phyloP scores from a whole-genome alignment of 176 grass and related monocot genomes.

The Carex littledalei region DNA sequence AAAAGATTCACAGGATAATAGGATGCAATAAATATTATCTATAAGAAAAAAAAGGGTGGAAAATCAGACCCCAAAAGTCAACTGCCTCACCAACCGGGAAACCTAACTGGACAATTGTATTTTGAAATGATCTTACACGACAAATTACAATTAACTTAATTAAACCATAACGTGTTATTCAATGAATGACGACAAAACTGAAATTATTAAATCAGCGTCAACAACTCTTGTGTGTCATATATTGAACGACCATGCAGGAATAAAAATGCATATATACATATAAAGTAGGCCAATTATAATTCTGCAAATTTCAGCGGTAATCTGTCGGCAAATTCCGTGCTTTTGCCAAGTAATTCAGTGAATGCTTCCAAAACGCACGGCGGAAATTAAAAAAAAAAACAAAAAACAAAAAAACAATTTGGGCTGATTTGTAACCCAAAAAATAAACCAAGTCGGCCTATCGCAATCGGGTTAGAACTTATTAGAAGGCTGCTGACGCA shows the following conservation, averaged over 20 bases:
- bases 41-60: background rate
- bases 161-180: background rate
- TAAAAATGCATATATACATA: background rate
- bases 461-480: background rate
- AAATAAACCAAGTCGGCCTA: too few species aligned
- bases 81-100: background rate
- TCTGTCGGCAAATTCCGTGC: background rate
- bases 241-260: background rate
- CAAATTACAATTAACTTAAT: background rate
- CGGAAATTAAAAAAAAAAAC: background rate
- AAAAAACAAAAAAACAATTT: background rate
- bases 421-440: background rate
- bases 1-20: background rate
- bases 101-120: too few species aligned
- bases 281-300: background rate
- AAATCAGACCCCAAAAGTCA: background rate
- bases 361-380: background rate
- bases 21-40: background rate
- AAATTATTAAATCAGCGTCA: background rate
- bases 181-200: background rate
- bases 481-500: background rate
- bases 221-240: background rate
- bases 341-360: background rate
- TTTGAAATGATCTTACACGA: background rate
- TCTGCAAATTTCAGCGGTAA: background rate